A percentile compares a stretch with the other conserved stretches of the same genome.
Evolutionary conservation across 176 grass and related monocot species (phyloP).

Genomic region (Saccharum spontaneum): DNA sequence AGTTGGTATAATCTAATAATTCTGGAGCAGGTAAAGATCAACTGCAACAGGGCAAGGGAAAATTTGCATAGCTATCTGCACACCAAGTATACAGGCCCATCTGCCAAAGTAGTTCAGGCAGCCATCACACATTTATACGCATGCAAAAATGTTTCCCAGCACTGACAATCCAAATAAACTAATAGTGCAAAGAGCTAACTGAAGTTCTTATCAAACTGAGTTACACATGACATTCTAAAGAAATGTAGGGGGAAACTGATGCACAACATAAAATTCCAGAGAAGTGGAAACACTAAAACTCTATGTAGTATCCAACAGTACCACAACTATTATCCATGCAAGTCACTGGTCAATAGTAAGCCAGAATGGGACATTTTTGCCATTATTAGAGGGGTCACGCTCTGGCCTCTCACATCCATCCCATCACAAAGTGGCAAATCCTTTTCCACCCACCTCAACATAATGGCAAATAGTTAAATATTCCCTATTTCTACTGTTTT

Average conservation of each 20-base stretch:
- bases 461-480: not conserved
- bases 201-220: not conserved
- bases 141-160: not conserved
- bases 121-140: not conserved
- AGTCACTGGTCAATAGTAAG: not conserved
- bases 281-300: not conserved
- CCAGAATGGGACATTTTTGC: not conserved
- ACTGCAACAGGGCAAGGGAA: conserved; percentile 20
- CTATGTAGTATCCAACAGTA: not conserved
- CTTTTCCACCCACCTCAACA: not conserved
- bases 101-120: not conserved
- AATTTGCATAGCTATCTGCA: not conserved
- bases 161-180: not conserved
- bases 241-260: not conserved
- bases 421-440: not conserved
- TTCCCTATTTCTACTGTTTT: not conserved
- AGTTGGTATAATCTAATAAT: not conserved
- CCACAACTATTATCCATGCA: not conserved
- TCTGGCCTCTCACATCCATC: not conserved
- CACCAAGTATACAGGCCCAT: not conserved
- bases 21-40: not conserved
- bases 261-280: not conserved
- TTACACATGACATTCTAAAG: not conserved
- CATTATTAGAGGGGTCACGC: not conserved
- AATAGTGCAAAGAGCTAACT: not conserved